Base-by-base conservation (phyloP, 331 rosid species). In the Rhamnella rubrinervis region DNA sequence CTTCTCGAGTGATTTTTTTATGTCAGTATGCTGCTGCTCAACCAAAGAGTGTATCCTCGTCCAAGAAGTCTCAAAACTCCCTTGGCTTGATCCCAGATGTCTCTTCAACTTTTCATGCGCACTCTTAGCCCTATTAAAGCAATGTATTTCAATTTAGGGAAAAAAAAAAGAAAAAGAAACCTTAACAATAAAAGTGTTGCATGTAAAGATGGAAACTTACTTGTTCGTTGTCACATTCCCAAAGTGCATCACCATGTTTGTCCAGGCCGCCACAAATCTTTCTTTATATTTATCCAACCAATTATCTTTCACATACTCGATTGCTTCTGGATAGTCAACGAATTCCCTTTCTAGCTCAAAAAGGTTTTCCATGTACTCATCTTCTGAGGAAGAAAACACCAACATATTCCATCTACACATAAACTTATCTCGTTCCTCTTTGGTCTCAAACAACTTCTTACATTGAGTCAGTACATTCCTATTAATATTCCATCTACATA, bases 211-310 rank as follows among this genome's bases (percentile, higher is more conserved):
- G 4, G 11, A 44, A 44, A 44, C 49, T 50, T 71, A 71, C 75
- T 65, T 71, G 52, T 61, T 71, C 47, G 68, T 59, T 57, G 53
- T 39, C 20, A 61, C 52, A 35, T 71, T 71, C 37, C 75, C 65
- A 56, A 65, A 73, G 40, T 73, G 77, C 71, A 65, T 64, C 26
- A 64, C 55, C 40, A 41, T 44, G 59, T 73, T 61, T 1, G 71
- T 73, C 71, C 71, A 73, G 40, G 71, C 71, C 0, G 28, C 51
- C 61, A 67, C 71, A 69, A 69, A 69, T 18, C 40, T 69, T 14
- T 57, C 65, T 9, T 69, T 69, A 69, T 41, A 57, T 18, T 58
- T 7, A 11, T 16, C 23, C 19, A 61, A 38, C 65, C 49, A 61
- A 15, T 50, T 61, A 16, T 38, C 37, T 38, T 20, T 37, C 25